These are phyloP conservation scores for Metschnikowia hibisci DNA, from an alignment of 805 yeast species.

Conservation along the genomic window DNA sequence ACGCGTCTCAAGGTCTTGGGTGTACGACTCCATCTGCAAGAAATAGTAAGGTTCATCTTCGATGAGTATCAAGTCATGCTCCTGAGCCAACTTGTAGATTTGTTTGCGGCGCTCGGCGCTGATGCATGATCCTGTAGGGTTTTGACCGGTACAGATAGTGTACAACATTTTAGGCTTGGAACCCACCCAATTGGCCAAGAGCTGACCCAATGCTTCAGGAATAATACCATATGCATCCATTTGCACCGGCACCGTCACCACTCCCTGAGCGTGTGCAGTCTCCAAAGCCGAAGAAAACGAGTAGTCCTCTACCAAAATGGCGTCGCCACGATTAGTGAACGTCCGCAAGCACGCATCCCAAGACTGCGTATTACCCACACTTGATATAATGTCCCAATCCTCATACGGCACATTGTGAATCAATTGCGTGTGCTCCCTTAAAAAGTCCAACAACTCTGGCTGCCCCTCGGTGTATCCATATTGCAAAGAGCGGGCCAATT, in stretches of 20 bases:
- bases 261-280: conserved; percentile 69
- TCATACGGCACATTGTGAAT: conserved; percentile 44
- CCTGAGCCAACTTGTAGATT: conserved; percentile 73
- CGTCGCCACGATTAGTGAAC: conserved; percentile 73
- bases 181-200: conserved; percentile 68
- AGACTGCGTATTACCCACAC: conserved; percentile 86
- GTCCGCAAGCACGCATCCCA: conserved; percentile 83
- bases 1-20: conserved; percentile 37
- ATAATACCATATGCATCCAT: conserved; percentile 77
- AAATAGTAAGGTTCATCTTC: conserved; percentile 99
- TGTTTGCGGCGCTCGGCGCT: conserved; percentile 69
- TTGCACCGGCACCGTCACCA: conserved; percentile 64
- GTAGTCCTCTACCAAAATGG: conserved; percentile 77
- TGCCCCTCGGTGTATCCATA: conserved; percentile 87
- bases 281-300: conserved; percentile 83
- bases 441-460: conserved; percentile 59
- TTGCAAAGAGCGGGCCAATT: conserved; percentile 82
- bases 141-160: conserved; percentile 94
- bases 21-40: conserved; percentile 85
- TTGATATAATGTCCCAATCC: conserved; percentile 68
- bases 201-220: conserved; percentile 61
- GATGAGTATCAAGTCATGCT: conserved; percentile 79
- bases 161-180: conserved; percentile 82
- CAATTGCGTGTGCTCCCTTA: conserved; percentile 68
- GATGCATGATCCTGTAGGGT: conserved; percentile 92